phyloP scores from a whole-genome alignment of 2,329 filamentous ascomycete species.

The Colletotrichum melonis region DNA sequence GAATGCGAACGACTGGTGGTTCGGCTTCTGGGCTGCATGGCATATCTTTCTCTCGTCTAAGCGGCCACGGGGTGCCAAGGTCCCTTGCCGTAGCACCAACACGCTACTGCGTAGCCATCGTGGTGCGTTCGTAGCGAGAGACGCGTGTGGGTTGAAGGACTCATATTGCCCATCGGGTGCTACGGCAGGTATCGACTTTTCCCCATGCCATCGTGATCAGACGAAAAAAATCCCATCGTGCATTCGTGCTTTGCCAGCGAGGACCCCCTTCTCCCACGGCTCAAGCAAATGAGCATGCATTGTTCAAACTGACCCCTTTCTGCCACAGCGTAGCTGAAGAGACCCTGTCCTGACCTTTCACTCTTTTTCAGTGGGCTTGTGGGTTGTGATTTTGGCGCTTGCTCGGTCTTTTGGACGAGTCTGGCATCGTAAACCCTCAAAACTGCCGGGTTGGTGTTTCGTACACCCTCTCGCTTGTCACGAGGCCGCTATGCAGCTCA shows the following conservation, averaged over 20 bases:
- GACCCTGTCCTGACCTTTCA: background rate
- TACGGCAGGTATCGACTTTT: slow-evolving; percentile 18
- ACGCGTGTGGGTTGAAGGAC: slow-evolving; percentile 9
- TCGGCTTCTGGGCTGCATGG: background rate
- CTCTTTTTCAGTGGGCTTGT: background rate
- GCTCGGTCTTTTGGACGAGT: background rate
- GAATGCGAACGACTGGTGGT: background rate
- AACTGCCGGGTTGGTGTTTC: background rate
- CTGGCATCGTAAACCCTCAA: background rate
- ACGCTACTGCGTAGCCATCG: slow-evolving; percentile 7
- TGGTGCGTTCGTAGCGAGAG: background rate
- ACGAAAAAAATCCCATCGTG: slow-evolving; percentile 19
- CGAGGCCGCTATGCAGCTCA: background rate
- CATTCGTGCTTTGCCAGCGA: background rate
- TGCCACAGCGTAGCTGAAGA: background rate
- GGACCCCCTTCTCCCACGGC: background rate
- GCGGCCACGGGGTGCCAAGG: background rate
- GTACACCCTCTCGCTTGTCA: background rate
- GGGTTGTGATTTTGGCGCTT: background rate
- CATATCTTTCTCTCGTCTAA: background rate
- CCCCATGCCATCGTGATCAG: slow-evolving; percentile 22
- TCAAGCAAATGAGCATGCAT: background rate
- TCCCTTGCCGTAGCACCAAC: slow-evolving; percentile 3
- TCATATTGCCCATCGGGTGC: slow-evolving; percentile 18
- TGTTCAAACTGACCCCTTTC: background rate